Base-by-base conservation (phyloP, 2,329 filamentous ascomycete genomes). In the Beauveria sp. region DNA sequence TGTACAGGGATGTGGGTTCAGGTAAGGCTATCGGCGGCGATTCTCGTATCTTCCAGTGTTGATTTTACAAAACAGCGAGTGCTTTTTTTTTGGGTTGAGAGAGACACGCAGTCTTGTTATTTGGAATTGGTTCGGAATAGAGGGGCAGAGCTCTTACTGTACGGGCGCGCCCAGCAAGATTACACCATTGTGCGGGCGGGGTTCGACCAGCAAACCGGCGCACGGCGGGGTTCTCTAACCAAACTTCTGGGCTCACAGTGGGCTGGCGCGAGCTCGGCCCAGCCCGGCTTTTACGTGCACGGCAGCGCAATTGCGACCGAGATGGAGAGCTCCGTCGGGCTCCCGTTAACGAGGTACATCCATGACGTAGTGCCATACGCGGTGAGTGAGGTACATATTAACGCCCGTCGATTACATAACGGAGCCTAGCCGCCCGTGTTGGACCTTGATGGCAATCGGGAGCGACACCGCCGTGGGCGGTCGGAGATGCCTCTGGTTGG, bases 31-130 rank as follows among this genome's bases (percentile, higher is more conserved):
- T 37, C n/a, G 30, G 28, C 30, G 18, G 37, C 7, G 34, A 20
- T 59, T 59, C 47, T 52, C 56, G 56, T 52, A 46, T 52, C 40
- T 59, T 52, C 37, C 20, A 37, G 41, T 48, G 12, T 28, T 22
- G 40, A 44, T 24, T 24, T 51, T 20, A 26, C 20, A 26, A 48
- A 14, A 6, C 5, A 47, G 53, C 20, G 22, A 24, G 53, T 37
- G n/a, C 54, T 47, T 47, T 28, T 43, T 43, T 28, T 3, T 30
- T 7, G 7, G 43, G 14, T 34, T 24, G 37, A 43, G 26, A 43
- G 55, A 59, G 54, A 47, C 54, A 56, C 26, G 43, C 56, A 59
- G 50, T 43, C 40, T 50, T 24, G 55, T 14, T 52, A 54, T 59
- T 59, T 59, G 57, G 57, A 59, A 59, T 59, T 59, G 18, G 18